These are phyloP conservation scores for Akanthomyces uredinophilus DNA, from an alignment of 2,329 filamentous ascomycete species.

Conservation along the genomic window DNA sequence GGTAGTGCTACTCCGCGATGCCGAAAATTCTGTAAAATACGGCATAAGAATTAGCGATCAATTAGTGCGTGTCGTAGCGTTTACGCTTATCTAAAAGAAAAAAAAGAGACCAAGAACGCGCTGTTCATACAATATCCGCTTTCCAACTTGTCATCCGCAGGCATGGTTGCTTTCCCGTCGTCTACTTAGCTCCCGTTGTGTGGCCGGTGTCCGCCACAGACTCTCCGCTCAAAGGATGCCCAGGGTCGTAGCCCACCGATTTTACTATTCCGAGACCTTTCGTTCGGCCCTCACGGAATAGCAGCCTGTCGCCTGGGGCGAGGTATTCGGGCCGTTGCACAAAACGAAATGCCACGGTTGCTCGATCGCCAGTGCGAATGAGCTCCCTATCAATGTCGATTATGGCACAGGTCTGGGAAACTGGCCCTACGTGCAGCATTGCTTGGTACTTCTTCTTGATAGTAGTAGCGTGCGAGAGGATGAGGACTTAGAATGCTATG, in stretches of 20 bases:
- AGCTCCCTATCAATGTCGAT: constrained; percentile 96
- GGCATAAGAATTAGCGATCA: no score
- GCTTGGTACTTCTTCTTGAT: constrained; percentile 97
- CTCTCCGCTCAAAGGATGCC: constrained; percentile 4
- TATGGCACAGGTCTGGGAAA: constrained; percentile 93
- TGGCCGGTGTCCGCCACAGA: background rate
- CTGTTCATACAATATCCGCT: background rate
- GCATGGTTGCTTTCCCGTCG: background rate
- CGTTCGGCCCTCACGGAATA: constrained; percentile 91
- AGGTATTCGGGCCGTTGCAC: constrained; percentile 92
- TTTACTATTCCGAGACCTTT: constrained; percentile 96
- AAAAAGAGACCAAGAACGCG: background rate
- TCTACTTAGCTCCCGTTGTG: background rate
- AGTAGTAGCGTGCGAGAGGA: constrained; percentile 91
- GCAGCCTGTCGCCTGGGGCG: constrained; percentile 76
- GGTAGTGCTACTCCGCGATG: no score
- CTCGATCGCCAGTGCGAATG: constrained; percentile 91
- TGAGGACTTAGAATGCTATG: constrained; percentile 59
- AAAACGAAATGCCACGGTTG: constrained; percentile 89
- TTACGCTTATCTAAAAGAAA: background rate
- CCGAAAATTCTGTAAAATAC: no score
- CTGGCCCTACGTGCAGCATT: constrained; percentile 93
- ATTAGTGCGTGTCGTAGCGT: no score
- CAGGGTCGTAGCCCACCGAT: constrained; percentile 76
- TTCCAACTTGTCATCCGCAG: background rate